Conservation (phyloP, 345 rosid genomes). For the Acer yangbiense region DNA sequence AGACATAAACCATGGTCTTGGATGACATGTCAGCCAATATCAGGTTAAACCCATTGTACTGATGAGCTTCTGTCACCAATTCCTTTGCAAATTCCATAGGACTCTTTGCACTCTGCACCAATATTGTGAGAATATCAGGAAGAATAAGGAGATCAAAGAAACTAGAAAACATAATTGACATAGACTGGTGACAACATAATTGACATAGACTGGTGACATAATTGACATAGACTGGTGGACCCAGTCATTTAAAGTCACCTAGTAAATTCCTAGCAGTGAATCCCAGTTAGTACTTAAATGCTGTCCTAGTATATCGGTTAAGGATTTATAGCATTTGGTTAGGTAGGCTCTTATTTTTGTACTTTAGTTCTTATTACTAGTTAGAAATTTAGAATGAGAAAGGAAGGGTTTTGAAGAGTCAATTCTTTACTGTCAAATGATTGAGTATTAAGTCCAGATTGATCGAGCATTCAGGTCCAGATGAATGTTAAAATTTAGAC, state of each 20-base stretch:
- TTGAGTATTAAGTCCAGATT: no score
- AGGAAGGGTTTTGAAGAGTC: neutral
- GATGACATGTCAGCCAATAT: slow-evolving; percentile 57
- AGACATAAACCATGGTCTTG: slow-evolving; percentile 55
- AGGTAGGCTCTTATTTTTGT: neutral
- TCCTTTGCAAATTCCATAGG: slow-evolving; percentile 60
- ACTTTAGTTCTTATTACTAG: neutral
- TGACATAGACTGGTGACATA: no score
- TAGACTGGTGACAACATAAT: neutral
- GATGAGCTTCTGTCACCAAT: slow-evolving; percentile 47
- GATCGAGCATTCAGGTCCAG: no score
- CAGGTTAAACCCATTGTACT: slow-evolving; percentile 68
- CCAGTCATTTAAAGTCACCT: neutral
- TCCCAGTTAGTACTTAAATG: neutral
- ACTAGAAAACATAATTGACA: neutral
- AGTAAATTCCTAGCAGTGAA: neutral
- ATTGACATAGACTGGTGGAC: neutral
- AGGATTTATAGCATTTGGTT: neutral
- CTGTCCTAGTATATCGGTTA: neutral
- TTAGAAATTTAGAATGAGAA: no score
- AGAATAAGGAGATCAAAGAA: no score
- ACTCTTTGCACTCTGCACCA: slow-evolving; percentile 47
- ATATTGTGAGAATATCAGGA: neutral
- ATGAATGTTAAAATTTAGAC: no score
- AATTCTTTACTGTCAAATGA: neutral